phyloP scores from a whole-genome alignment of 2,329 filamentous ascomycete species.

The Pyrenophora tritici-repentis region DNA sequence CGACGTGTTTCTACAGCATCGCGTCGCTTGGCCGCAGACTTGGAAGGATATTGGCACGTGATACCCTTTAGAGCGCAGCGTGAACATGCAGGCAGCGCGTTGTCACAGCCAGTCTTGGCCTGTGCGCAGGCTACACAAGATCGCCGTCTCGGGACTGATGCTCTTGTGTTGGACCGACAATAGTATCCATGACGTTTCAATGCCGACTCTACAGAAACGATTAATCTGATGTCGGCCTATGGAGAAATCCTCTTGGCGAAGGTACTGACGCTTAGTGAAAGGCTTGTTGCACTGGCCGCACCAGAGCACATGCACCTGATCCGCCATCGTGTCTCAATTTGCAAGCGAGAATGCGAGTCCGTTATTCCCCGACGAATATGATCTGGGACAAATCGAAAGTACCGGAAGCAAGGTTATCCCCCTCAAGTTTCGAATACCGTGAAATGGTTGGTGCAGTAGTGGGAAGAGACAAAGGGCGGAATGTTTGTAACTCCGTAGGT shows the following conservation, averaged over 20 bases:
- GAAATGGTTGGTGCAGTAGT: too few species aligned
- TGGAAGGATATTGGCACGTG: slow-evolving; percentile 1
- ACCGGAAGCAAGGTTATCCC: too few species aligned
- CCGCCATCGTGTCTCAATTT: neutral
- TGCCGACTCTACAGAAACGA: neutral
- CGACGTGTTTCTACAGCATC: too few species aligned
- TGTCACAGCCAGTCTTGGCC: slow-evolving; percentile 8
- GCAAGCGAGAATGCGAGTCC: neutral
- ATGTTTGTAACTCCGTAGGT: too few species aligned
- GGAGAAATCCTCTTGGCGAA: too few species aligned
- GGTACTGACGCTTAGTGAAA: slow-evolving; percentile 1
- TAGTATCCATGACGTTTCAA: slow-evolving; percentile 6
- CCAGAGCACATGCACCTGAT: slow-evolving; percentile 1
- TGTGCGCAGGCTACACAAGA: slow-evolving; percentile 10
- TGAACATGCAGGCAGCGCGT: neutral
- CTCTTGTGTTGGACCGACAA: neutral
- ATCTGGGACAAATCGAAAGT: neutral
- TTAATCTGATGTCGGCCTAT: too few species aligned
- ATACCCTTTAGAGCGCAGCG: slow-evolving; percentile 1
- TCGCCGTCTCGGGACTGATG: neutral
- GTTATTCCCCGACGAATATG: neutral
- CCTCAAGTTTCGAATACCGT: too few species aligned
- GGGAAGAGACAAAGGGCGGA: too few species aligned
- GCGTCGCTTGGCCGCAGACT: neutral
- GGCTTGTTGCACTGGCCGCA: slow-evolving; percentile 5